These are phyloP conservation scores for Murraya koenigii DNA, from an alignment of 345 rosid genomes.

Conservation along the genomic window DNA sequence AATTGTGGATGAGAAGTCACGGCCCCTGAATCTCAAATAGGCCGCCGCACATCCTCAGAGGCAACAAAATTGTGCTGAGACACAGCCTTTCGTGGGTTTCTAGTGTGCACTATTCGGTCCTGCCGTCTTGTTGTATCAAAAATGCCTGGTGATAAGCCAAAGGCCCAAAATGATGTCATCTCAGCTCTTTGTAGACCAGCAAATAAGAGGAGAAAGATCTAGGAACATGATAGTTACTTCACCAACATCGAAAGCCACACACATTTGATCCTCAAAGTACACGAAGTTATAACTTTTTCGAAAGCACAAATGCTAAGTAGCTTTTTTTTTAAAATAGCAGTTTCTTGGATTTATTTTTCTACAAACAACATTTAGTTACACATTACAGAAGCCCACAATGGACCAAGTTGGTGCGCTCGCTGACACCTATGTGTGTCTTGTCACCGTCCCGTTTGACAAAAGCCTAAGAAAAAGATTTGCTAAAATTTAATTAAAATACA, in stretches of 20 bases:
- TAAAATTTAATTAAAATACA: conserved; percentile 3
- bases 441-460: background rate
- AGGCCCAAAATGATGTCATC: background rate
- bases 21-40: background rate
- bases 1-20: background rate
- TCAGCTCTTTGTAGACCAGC: conserved; percentile 17
- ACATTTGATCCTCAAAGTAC: conserved; percentile 30
- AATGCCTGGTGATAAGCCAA: background rate
- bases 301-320: background rate
- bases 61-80: conserved; percentile 6
- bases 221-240: conserved; percentile 21
- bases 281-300: background rate
- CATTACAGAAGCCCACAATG: background rate
- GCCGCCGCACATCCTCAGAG: background rate
- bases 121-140: background rate
- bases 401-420: background rate
- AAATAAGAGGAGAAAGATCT: conserved; percentile 28
- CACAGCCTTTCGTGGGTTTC: conserved; percentile 26
- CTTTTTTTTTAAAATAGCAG: background rate
- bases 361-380: background rate
- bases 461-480: background rate
- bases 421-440: background rate
- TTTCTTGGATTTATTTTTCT: background rate
- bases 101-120: conserved; percentile 16
- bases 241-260: conserved; percentile 28